Evolutionary conservation across 2,329 filamentous ascomycete species (phyloP).

Genomic region (Alternaria incomplexa): DNA sequence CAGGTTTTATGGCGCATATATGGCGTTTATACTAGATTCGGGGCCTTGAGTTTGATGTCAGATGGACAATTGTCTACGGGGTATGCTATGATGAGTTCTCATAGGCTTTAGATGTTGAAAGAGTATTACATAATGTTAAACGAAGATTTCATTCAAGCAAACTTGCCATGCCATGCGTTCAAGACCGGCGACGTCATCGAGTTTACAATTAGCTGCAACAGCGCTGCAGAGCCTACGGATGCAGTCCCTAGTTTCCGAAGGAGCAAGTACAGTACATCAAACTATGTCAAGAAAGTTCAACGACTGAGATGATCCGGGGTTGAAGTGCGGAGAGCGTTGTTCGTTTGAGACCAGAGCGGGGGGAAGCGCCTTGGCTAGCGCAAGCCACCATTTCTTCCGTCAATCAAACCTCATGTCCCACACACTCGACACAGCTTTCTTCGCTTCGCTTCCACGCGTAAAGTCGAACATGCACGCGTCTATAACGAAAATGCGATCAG

Average conservation of each 20-base stretch:
- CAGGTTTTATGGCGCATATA: neutral
- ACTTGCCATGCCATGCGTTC: neutral
- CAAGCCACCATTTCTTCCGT: constrained; percentile 35
- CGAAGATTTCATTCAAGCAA: neutral
- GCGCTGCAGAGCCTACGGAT: neutral
- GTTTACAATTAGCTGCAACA: neutral
- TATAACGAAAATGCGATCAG: neutral
- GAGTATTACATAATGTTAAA: neutral
- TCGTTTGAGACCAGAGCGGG: constrained; percentile 12
- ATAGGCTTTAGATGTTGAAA: neutral
- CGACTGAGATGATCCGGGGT: neutral
- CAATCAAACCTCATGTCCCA: constrained; percentile 22
- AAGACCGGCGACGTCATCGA: neutral
- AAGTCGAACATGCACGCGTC: neutral
- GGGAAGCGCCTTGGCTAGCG: constrained; percentile 16
- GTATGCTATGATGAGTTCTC: neutral
- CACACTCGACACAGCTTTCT: neutral
- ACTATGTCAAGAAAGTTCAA: neutral
- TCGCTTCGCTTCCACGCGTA: neutral
- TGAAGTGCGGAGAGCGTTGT: neutral
- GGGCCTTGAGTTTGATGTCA: neutral
- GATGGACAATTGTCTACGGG: neutral
- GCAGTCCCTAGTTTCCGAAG: constrained; percentile 10
- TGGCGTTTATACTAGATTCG: neutral
- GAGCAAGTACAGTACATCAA: neutral